Evolutionary conservation across 371 early-diverging fungal species (phyloP).

Genomic region (Lichtheimia corymbifera): DNA sequence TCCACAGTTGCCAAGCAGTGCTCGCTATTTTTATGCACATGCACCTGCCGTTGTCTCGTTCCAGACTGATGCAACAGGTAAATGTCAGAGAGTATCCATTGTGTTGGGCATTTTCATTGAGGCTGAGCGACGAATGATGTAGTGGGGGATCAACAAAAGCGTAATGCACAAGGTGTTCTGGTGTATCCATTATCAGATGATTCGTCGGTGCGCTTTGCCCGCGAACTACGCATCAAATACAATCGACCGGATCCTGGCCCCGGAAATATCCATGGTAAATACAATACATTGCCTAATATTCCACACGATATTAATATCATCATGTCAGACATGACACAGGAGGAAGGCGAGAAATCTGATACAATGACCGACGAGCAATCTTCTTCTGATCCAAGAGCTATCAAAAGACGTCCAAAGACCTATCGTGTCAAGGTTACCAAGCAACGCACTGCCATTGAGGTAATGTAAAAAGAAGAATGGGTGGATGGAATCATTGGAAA

Average conservation of each 20-base stretch:
- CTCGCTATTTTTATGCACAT: conserved; percentile 10
- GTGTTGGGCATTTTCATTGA: too few relatives aligned
- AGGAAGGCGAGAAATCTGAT: background rate
- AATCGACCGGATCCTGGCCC: background rate
- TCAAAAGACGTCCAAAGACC: conserved; percentile 9
- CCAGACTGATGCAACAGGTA: background rate
- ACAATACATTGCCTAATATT: background rate
- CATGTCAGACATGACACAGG: background rate
- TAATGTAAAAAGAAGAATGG: background rate
- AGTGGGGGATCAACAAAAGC: too few relatives aligned
- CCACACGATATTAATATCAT: background rate
- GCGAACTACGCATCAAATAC: background rate
- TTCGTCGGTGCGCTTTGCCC: background rate
- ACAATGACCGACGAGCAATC: background rate
- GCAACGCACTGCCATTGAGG: conserved; percentile 9
- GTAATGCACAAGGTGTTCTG: background rate
- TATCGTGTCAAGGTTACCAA: conserved; percentile 13
- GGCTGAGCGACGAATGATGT: too few relatives aligned
- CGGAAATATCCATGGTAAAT: background rate
- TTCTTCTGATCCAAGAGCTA: conserved; percentile 4
- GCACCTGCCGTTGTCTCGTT: conserved; percentile 13
- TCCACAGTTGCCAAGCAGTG: conserved; percentile 13
- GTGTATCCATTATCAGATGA: conserved; percentile 1
- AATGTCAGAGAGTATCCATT: too few relatives aligned
- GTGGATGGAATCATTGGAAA: background rate